Conservation (phyloP, 2,329 filamentous ascomycete species). For the Phaeosphaeria sp. region DNA sequence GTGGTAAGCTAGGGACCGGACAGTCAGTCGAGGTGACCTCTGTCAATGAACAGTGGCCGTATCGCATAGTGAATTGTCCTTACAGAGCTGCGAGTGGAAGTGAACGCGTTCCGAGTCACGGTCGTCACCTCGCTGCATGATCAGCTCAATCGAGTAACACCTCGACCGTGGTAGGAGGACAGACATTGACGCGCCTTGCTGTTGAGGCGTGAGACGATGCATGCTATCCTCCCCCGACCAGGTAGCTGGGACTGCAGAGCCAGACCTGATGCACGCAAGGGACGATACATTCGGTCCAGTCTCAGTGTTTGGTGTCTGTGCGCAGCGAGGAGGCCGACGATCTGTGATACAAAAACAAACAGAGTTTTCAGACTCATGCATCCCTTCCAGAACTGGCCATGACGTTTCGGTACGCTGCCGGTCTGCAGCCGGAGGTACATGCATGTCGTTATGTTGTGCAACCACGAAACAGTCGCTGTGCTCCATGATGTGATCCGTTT, state of each 20-base stretch:
- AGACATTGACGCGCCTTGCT: conserved; percentile 22
- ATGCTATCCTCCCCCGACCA: conserved; percentile 25
- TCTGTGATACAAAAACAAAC: conserved; percentile 12
- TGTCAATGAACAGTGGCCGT: not conserved
- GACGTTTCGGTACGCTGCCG: conserved; percentile 25
- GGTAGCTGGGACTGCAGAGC: conserved; percentile 24
- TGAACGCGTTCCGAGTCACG: not conserved
- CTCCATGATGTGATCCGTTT: conserved; percentile 5
- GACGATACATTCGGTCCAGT: conserved; percentile 6
- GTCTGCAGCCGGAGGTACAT: conserved; percentile 15
- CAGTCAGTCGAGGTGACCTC: not conserved
- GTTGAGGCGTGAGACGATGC: conserved; percentile 20
- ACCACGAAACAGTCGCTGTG: conserved; percentile 20
- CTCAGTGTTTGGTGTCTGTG: conserved; percentile 10
- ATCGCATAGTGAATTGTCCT: not conserved
- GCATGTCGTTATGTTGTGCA: conserved; percentile 14
- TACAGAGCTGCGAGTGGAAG: not conserved
- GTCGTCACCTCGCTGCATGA: not conserved
- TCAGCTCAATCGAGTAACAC: not conserved
- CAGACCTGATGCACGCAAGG: conserved; percentile 27
- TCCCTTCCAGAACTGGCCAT: conserved; percentile 20
- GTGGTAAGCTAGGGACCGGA: not conserved
- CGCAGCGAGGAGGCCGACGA: conserved; percentile 10
- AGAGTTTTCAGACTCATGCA: conserved; percentile 20
- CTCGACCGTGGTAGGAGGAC: not conserved